Evolutionary conservation across 345 rosid species (phyloP), one percentile per base, ranked within the genome.

Genomic region (Eucalyptus tenuipes): DNA sequence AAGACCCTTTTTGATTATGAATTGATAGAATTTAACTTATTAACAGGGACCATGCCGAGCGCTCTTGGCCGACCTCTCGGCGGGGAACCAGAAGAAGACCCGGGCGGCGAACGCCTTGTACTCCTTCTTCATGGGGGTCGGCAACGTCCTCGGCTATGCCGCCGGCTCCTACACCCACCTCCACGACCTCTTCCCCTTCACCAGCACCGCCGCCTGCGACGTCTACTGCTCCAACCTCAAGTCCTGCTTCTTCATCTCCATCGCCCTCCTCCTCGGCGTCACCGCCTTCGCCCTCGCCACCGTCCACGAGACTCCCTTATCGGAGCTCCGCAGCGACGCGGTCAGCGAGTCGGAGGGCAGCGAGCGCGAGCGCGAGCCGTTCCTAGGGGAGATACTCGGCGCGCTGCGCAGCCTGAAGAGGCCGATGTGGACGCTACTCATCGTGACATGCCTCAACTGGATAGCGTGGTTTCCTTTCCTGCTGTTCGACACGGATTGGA

Each of bases 101-200:
- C 89, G 95, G 37, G 57, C 59, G 4, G 92, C 91, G 15, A 93
- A 93, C 85, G 89, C 92, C 10, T 68, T 90, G 68, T 93, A 22
- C 91, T 91, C 94, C 49, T 93, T 93, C 88, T 93, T 93, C 89
- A 93, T 93, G 94, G 95, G 94, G 12, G 89, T 93, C 25, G 95
- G 94, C 9, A 93, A 93, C 71, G 91, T 93, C 52, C 89, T 91
- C n/a, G 95, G 95, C 20, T 92, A 44, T 48, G 93, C 95, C 40
- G 92, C 95, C 40, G 95, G 95, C 4, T 89, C 92, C 22, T 91
- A 90, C 88, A 90, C 90, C 31, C 90, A 89, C 87, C 81, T 93
- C 17, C 89, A 92, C 80, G 85, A 22, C 25, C 7, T 91, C 27
- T 89, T 91, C 66, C 93, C 94, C 27, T 93, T 93, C 92, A 89